These are phyloP conservation scores for Phoenix roebelenii DNA, from an alignment of 176 grass and related monocot genomes.

Conservation along the genomic window DNA sequence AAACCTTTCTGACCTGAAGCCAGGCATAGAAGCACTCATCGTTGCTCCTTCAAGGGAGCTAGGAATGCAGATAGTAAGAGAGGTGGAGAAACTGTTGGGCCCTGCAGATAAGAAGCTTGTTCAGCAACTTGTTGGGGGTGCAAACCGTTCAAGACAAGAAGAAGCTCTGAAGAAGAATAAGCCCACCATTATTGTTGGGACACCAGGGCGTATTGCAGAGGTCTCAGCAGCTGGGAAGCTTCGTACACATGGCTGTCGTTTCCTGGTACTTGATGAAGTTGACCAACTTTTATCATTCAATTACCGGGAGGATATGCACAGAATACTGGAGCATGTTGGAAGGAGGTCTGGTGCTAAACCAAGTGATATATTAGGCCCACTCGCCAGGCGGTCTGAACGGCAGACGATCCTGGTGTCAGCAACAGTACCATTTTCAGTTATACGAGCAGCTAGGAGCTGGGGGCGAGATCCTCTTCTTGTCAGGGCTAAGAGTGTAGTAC, in stretches of 20 bases:
- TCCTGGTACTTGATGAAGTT: slow-evolving; percentile 91
- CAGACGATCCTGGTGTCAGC: slow-evolving; percentile 89
- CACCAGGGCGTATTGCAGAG: slow-evolving; percentile 84
- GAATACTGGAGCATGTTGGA: slow-evolving; percentile 91
- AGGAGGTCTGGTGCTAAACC: slow-evolving; percentile 32
- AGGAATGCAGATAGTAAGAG: slow-evolving; percentile 90
- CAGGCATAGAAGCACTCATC: slow-evolving; percentile 71
- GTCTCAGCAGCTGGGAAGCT: slow-evolving; percentile 85
- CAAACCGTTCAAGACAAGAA: slow-evolving; percentile 83
- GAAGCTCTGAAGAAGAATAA: slow-evolving; percentile 94
- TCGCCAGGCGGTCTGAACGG: slow-evolving; percentile 60
- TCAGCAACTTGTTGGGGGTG: slow-evolving; percentile 85
- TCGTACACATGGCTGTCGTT: slow-evolving; percentile 66
- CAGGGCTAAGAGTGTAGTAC: slow-evolving; percentile 68
- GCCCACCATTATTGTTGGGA: slow-evolving; percentile 72
- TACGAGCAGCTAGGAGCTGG: slow-evolving; percentile 84
- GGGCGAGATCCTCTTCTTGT: slow-evolving; percentile 70
- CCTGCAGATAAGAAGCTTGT: slow-evolving; percentile 70
- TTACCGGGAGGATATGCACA: slow-evolving; percentile 94
- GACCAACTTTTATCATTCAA: slow-evolving; percentile 90
- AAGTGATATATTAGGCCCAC: slow-evolving; percentile 59
- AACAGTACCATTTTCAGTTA: slow-evolving; percentile 84
- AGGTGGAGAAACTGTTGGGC: slow-evolving; percentile 69
- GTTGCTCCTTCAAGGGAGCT: slow-evolving; percentile 94
- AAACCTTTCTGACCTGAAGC: slow-evolving; percentile 38